Evolutionary conservation across 106 monocot species (phyloP), one percentile per base, ranked within the genome.

Genomic region (Dendrobium huoshanense): DNA sequence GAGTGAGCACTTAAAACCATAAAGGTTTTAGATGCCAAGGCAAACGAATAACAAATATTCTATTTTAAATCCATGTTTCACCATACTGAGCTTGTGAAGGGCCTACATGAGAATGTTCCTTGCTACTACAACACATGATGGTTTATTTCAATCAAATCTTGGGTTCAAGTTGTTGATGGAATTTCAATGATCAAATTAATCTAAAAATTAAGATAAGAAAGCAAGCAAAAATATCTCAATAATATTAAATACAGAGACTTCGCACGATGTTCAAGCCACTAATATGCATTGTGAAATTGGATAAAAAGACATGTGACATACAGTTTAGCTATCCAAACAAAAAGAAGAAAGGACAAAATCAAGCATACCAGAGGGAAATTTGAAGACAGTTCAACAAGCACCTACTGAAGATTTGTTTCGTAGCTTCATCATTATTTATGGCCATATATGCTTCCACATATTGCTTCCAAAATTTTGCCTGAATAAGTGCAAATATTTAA

Each of bases 381-480:
- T 98, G 91, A 84, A 95, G 95, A 77, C 98, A 98, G 79, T 87
- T 98, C 75, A 95, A 83, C 79, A 98, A 83, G 78, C 98, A 98
- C n/a, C 98, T 85, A 83, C 92, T 90, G 67, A 98, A 98, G 80
- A 98, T 92, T 45, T 98, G 98, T 77, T 95, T 98, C 18, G 91
- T 86, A 18, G 92, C 88, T 72, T 92, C 98, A 73, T 98, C 89
- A 82, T 98, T 95, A 73, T 91, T 95, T 76, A 82, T 77, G 81
- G 77, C 82, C 92, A 98, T 98, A 45, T 95, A 85, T 41, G 95
- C 95, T 82, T 98, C 98, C 79, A 95, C 91, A 87, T 98, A 98
- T 72, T 92, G 95, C 85, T 95, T 98, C 98, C 98, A 98, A 55
- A 80, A 98, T 83, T 95, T 98, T 77, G 88, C 89, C 98, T 98